These are phyloP conservation scores for Mucor sp. DNA, from an alignment of 371 early-diverging fungal genomes.

Conservation along the genomic window DNA sequence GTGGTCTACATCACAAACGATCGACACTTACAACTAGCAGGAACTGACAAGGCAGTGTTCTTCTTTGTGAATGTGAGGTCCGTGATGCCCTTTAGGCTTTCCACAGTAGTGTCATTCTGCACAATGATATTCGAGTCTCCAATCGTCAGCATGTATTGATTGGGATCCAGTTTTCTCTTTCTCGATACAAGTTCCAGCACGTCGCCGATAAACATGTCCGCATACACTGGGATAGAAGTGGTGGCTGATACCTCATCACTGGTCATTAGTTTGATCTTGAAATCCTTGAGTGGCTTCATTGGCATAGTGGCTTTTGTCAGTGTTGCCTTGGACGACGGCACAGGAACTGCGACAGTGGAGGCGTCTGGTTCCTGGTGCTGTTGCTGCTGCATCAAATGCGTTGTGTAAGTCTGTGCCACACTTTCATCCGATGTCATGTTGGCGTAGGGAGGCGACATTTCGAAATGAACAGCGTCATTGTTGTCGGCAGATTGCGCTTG, in stretches of 20 bases:
- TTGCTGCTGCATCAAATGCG: constrained; percentile 22
- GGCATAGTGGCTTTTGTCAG: constrained; percentile 52
- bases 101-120: constrained; percentile 76
- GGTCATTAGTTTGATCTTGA: constrained; percentile 63
- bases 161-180: constrained; percentile 82
- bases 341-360: constrained; percentile 52
- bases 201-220: constrained; percentile 76
- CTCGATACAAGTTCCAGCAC: constrained; percentile 85
- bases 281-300: constrained; percentile 59
- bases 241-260: constrained; percentile 74
- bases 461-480: constrained; percentile 16
- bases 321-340: constrained; percentile 48
- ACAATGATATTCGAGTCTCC: constrained; percentile 76
- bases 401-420: not conserved
- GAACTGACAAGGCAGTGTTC: constrained; percentile 47
- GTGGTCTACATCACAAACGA: not conserved
- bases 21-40: constrained; percentile 53
- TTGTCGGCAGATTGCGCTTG: not conserved
- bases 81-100: constrained; percentile 60
- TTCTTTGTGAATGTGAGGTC: constrained; percentile 81
- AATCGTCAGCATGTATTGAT: constrained; percentile 82
- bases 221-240: constrained; percentile 81
- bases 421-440: not conserved
- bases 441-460: constrained; percentile 17
- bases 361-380: constrained; percentile 36